Conservation (phyloP, 2,329 filamentous ascomycete genomes). For the Apiospora pterosperma region DNA sequence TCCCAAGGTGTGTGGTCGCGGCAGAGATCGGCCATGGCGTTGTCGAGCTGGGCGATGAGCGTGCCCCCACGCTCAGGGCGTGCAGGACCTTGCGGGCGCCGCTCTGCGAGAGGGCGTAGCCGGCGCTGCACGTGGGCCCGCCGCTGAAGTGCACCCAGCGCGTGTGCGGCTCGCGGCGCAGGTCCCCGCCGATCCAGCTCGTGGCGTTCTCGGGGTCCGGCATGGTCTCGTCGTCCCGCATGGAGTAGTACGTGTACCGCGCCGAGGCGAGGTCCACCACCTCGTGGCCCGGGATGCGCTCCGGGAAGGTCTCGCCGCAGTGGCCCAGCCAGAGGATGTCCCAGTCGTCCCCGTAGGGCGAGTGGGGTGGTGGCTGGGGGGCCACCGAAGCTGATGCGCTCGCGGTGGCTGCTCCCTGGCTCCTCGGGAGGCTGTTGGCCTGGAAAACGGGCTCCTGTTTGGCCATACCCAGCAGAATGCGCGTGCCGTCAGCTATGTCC, state of each 20-base stretch:
- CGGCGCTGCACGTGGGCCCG: conserved; percentile 12
- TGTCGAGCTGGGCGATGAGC: conserved; percentile 12
- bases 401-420: too few relatives aligned
- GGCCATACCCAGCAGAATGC: conserved; percentile 17
- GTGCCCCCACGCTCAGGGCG: conserved; percentile 11
- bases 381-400: neutral
- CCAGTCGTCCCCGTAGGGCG: conserved; percentile 25
- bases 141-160: conserved; percentile 15
- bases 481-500: conserved; percentile 26
- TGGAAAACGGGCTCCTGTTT: conserved; percentile 1
- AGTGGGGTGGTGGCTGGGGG: conserved; percentile 9
- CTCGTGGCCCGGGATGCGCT: conserved; percentile 12
- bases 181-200: conserved; percentile 12
- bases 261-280: conserved; percentile 7
- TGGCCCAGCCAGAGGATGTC: conserved; percentile 36
- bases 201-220: neutral
- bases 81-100: conserved; percentile 12
- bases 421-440: neutral
- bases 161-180: conserved; percentile 4
- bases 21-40: conserved; percentile 12
- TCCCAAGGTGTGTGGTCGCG: conserved; percentile 13
- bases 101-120: conserved; percentile 10
- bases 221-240: conserved; percentile 9
- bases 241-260: conserved; percentile 12
- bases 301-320: conserved; percentile 24